Base-by-base conservation (phyloP, 2,329 filamentous ascomycete genomes). In the Beauveria varroae region DNA sequence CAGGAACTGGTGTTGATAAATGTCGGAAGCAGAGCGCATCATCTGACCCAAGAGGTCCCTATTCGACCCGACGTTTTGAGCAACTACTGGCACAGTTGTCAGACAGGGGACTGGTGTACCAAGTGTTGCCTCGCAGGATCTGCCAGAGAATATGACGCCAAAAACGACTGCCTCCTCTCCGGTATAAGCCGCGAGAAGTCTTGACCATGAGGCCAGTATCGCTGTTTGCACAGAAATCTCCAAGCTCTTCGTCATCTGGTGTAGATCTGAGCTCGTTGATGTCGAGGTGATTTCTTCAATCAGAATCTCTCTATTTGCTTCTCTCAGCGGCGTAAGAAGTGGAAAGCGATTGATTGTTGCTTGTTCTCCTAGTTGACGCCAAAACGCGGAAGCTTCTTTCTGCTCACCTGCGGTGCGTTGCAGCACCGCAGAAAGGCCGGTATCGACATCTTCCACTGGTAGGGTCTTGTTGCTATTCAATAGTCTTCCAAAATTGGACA, bases 141-240 rank as follows among this genome's bases (percentile, higher is more conserved):
- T 80, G 1, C 91, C 91, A 9, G 93, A 93, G 8, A 96, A 78
- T 0, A 93, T 90, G 16, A 89, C 80, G 0, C 93, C 93, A 70
- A 95, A 96, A 0, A 87, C 87, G 0, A 95, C 86, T 6, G 81
- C 81, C 3, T 76, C 68, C 69, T 96, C 91, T 1, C 91, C 92
- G 16, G 87, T 81, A 67, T 96, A 96, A 0, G 86, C 83, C 0
- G 89, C 81, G 0, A 97, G 78, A 0, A 97, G 69, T 8, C 86
- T 80, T 2, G 88, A 81, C 93, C 93, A 97, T 2, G 90, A 84
- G 3, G 86, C 87, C 71, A 96, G 89, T 0, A 90, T 82, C 1
- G 85, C 81, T 3, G 88, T 86, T 72, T 96, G 91, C 14, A 96
- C 72, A 0, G 90, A 90, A n/a, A 88, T 78, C n/a, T 86, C 85